Conservation (phyloP, 805 yeast species). For the Spathaspora passalidarum region DNA sequence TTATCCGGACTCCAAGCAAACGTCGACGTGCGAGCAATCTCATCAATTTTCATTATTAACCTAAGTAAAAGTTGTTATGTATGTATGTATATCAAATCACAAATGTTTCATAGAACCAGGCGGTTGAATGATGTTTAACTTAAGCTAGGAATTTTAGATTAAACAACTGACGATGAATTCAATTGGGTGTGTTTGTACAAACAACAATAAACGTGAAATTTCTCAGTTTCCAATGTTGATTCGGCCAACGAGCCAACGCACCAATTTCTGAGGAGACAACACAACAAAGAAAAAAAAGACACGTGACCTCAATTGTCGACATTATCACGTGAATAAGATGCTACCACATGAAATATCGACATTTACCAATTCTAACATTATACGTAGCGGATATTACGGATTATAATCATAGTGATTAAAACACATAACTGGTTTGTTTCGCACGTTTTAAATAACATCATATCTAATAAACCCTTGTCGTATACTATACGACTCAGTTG, state of each 20-base stretch:
- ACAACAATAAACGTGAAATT: neutral
- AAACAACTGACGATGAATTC: neutral
- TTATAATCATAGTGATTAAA: too few species aligned
- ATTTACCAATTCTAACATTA: too few species aligned
- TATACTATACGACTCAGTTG: too few species aligned
- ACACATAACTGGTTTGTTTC: too few species aligned
- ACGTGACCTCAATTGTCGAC: neutral
- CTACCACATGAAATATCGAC: neutral
- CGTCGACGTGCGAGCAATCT: constrained; percentile 83
- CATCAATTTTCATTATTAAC: constrained; percentile 69
- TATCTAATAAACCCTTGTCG: too few species aligned
- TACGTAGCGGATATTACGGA: too few species aligned
- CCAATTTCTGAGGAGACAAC: neutral
- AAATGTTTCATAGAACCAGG: neutral
- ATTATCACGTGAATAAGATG: neutral
- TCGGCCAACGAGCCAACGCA: constrained; percentile 1
- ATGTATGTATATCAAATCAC: neutral
- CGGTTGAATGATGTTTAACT: too few species aligned
- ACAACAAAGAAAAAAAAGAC: neutral
- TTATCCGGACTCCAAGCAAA: constrained; percentile 90
- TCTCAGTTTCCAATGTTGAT: neutral
- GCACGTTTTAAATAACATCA: too few species aligned
- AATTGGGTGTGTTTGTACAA: neutral
- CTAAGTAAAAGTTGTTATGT: neutral
- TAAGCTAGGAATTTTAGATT: neutral